Conservation (phyloP, 345 rosid species). For the Pugionium dolabratum region DNA sequence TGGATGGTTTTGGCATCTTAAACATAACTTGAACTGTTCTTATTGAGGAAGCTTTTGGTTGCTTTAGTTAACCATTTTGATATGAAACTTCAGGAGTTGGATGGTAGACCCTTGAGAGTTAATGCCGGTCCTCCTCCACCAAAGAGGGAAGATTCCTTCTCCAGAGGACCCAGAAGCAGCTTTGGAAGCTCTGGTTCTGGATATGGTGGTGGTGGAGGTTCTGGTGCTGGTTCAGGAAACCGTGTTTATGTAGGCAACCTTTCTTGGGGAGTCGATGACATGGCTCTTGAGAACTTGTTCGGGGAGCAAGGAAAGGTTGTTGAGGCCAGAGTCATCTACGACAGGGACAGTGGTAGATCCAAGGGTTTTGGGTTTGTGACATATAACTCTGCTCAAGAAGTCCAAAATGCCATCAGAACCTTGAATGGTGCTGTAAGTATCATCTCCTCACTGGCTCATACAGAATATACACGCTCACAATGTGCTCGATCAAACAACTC, state of each 20-base stretch:
- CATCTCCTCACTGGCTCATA: background rate
- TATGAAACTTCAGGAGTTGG: slow-evolving; percentile 62
- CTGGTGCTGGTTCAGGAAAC: slow-evolving; percentile 44
- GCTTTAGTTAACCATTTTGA: background rate
- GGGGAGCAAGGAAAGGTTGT: slow-evolving; percentile 79
- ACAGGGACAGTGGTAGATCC: slow-evolving; percentile 91
- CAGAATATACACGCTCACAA: background rate
- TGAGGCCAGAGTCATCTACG: slow-evolving; percentile 61
- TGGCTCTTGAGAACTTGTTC: slow-evolving; percentile 77
- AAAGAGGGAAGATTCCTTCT: slow-evolving; percentile 52
- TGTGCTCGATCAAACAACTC: background rate
- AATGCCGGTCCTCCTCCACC: slow-evolving; percentile 86
- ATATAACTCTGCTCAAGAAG: slow-evolving; percentile 77
- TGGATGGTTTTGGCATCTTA: background rate
- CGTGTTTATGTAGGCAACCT: slow-evolving; percentile 88
- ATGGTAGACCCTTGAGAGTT: slow-evolving; percentile 86
- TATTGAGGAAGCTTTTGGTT: slow-evolving; percentile 6
- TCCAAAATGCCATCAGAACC: slow-evolving; percentile 63
- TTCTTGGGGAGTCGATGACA: slow-evolving; percentile 91
- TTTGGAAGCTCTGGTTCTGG: slow-evolving; percentile 39
- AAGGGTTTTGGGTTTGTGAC: slow-evolving; percentile 97
- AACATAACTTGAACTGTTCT: background rate
- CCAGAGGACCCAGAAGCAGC: slow-evolving; percentile 47
- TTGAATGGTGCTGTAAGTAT: slow-evolving; percentile 81
- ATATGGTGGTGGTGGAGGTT: slow-evolving; percentile 37